phyloP scores from a whole-genome alignment of 2,329 filamentous ascomycete species.

The Trichoderma sp. region DNA sequence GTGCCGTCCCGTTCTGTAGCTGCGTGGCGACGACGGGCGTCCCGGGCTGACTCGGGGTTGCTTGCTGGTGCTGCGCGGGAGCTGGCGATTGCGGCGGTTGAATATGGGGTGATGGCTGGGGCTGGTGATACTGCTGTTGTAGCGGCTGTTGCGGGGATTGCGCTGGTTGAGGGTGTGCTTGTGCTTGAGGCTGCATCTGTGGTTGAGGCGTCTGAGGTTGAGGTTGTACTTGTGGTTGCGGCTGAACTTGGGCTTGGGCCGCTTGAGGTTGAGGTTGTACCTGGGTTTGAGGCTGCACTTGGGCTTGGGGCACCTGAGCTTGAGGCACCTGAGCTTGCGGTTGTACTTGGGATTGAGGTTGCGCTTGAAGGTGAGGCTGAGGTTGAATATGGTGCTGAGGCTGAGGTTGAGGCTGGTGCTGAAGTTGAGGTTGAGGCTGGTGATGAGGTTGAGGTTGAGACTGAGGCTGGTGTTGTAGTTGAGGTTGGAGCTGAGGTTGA shows the following conservation, averaged over 20 bases:
- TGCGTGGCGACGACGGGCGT: slow-evolving; percentile 9
- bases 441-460: slow-evolving; percentile 18
- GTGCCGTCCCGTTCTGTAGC: slow-evolving; percentile 12
- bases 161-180: slow-evolving; percentile 21
- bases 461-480: slow-evolving; percentile 21
- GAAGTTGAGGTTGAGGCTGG: slow-evolving; percentile 19
- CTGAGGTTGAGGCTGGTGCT: slow-evolving; percentile 12
- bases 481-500: slow-evolving; percentile 31
- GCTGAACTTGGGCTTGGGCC: slow-evolving; percentile 27
- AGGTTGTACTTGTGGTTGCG: slow-evolving; percentile 28
- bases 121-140: slow-evolving; percentile 20
- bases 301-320: slow-evolving; percentile 33
- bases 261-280: slow-evolving; percentile 4
- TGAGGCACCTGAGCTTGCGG: slow-evolving; percentile 35
- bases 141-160: slow-evolving; percentile 17
- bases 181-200: neutral
- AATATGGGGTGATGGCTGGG: neutral
- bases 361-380: neutral
- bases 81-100: slow-evolving; percentile 11
- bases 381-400: neutral
- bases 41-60: slow-evolving; percentile 24
- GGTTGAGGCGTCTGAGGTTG: slow-evolving; percentile 27
- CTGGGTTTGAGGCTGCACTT: slow-evolving; percentile 33
- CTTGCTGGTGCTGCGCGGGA: slow-evolving; percentile 8
- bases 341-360: slow-evolving; percentile 26